Evolutionary conservation across 2,329 filamentous ascomycete species (phyloP).

Genomic region (Lasiodiplodia theobromae): DNA sequence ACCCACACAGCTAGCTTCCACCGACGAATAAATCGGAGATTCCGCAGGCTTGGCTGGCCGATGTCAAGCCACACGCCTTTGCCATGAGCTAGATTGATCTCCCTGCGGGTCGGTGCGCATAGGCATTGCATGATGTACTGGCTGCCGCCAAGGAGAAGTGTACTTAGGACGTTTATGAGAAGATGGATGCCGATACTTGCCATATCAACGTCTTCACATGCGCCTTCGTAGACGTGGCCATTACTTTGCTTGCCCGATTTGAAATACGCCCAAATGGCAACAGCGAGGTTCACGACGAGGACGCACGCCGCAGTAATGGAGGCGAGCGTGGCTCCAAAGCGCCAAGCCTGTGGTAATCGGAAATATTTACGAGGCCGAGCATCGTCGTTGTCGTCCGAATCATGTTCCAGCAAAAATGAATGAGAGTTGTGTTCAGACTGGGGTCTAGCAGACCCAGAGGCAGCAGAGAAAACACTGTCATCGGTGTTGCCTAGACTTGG

Average conservation of each 20-base stretch:
- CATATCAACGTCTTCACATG: not conserved
- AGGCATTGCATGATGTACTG: conserved; percentile 14
- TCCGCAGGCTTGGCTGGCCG: conserved; percentile 53
- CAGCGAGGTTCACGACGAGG: not conserved
- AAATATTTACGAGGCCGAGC: not conserved
- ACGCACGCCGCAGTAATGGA: not conserved
- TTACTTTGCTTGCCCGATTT: not conserved
- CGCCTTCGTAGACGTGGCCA: not conserved
- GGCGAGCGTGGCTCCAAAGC: not conserved
- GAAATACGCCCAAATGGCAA: conserved; percentile 3
- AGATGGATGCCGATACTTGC: conserved; percentile 48
- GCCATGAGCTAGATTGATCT: not conserved
- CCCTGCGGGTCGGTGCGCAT: conserved; percentile 14
- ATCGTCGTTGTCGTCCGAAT: not conserved
- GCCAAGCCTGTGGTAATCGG: not conserved
- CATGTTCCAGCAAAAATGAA: not conserved
- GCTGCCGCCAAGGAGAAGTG: conserved; percentile 3
- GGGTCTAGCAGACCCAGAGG: no score
- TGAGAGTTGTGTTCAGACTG: not conserved
- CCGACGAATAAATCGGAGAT: conserved; percentile 35
- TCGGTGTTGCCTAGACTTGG: not conserved
- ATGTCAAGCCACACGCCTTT: conserved; percentile 51
- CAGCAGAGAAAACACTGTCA: not conserved
- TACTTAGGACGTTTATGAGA: conserved; percentile 30
- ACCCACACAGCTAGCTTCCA: conserved; percentile 2